Evolutionary conservation across 768 basidiomycete species (phyloP).

Genomic region (Mycena galericulata): DNA sequence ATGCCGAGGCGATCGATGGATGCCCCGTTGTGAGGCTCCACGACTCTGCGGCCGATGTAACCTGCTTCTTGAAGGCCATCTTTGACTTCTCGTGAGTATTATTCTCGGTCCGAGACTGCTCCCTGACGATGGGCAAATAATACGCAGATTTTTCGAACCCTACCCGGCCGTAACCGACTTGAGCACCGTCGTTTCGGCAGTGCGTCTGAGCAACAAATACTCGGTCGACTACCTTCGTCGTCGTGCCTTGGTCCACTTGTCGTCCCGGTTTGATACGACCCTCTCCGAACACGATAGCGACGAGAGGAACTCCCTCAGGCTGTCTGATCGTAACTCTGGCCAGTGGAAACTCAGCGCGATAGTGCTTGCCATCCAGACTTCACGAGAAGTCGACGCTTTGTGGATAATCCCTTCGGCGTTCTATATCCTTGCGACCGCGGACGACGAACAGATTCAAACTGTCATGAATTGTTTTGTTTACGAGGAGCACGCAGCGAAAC

Average conservation of each 20-base stretch:
- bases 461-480: background rate
- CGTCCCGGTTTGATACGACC: slow-evolving; percentile 13
- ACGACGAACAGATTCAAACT: background rate
- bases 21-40: slow-evolving; percentile 40
- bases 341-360: background rate
- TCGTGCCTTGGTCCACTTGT: slow-evolving; percentile 28
- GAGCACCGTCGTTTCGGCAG: background rate
- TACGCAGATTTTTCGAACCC: slow-evolving; percentile 23
- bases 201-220: slow-evolving; percentile 29
- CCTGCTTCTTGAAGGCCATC: slow-evolving; percentile 21
- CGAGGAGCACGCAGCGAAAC: background rate
- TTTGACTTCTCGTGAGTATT: slow-evolving; percentile 16
- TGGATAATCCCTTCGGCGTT: slow-evolving; percentile 21
- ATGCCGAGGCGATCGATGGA: slow-evolving; percentile 36
- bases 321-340: background rate
- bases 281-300: slow-evolving; percentile 2
- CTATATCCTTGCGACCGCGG: background rate
- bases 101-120: background rate
- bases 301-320: background rate
- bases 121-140: background rate
- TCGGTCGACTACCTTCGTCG: slow-evolving; percentile 18
- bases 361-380: slow-evolving; percentile 4
- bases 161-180: background rate
- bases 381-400: slow-evolving; percentile 30
- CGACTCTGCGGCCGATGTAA: slow-evolving; percentile 31